These are phyloP conservation scores for Protea cynaroides DNA, from an alignment of 164 flowering plant genomes.

Conservation along the genomic window DNA sequence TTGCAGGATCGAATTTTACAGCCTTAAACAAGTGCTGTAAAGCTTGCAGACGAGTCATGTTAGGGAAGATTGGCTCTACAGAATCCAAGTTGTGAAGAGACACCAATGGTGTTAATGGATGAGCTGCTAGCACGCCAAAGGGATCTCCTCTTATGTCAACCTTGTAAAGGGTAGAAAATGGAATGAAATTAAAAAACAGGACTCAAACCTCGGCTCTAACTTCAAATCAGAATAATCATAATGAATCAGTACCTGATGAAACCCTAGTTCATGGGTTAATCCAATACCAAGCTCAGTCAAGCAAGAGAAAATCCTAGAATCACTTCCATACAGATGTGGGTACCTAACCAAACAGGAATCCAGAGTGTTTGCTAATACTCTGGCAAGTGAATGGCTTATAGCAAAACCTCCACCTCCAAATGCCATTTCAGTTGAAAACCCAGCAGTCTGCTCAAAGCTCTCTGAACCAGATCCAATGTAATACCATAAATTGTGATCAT, in stretches of 20 bases:
- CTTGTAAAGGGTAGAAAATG: slow-evolving; percentile 22
- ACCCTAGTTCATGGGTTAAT: slow-evolving; percentile 73
- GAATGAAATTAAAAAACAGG: no score
- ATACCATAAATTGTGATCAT: slow-evolving; percentile 56
- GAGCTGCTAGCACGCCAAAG: slow-evolving; percentile 72
- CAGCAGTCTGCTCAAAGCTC: slow-evolving; percentile 54
- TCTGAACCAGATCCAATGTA: slow-evolving; percentile 73
- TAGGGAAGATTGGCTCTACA: slow-evolving; percentile 69
- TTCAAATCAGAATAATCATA: no score
- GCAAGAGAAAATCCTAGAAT: slow-evolving; percentile 65
- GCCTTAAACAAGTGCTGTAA: slow-evolving; percentile 58
- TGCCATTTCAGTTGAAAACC: slow-evolving; percentile 67
- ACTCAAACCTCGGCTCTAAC: no score
- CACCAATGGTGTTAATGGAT: slow-evolving; percentile 62
- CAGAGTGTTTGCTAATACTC: slow-evolving; percentile 50
- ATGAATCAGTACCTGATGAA: slow-evolving; percentile 71
- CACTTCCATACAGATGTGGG: slow-evolving; percentile 76
- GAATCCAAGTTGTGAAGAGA: slow-evolving; percentile 80
- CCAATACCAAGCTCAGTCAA: slow-evolving; percentile 80
- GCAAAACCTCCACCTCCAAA: slow-evolving; percentile 94
- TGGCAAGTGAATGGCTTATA: slow-evolving; percentile 55
- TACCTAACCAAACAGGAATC: slow-evolving; percentile 76
- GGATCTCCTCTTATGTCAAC: slow-evolving; percentile 71
- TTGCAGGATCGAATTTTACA: slow-evolving; percentile 42
- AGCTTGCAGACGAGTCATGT: slow-evolving; percentile 42